A percentile compares a stretch with the other conserved stretches of the same genome.
These are phyloP conservation scores for Sanghuangporus sanghuang DNA, from an alignment of 1,284 basidiomycete genomes.

Conservation along the genomic window DNA sequence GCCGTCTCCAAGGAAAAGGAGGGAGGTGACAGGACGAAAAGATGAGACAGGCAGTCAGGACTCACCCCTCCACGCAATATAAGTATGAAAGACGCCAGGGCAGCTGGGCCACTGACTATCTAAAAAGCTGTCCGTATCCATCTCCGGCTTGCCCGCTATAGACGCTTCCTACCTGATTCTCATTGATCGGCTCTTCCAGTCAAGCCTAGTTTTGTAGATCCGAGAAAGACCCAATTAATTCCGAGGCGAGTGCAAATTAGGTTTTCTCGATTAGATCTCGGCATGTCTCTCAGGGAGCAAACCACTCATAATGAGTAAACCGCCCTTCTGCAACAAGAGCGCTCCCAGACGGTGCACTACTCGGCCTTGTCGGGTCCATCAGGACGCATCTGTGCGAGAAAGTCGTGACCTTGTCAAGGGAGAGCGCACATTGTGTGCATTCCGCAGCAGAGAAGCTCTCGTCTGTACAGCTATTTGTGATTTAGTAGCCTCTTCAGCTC, in stretches of 20 bases:
- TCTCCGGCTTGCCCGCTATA: conserved; percentile 6
- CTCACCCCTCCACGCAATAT: background rate
- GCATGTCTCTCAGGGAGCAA: background rate
- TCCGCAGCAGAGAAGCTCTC: background rate
- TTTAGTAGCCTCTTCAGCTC: background rate
- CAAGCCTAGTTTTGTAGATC: background rate
- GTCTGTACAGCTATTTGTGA: background rate
- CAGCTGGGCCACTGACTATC: background rate
- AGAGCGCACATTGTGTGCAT: background rate
- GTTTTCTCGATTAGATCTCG: background rate
- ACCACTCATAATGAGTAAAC: background rate
- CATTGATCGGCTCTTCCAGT: background rate
- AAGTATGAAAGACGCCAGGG: background rate
- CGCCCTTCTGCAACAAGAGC: background rate
- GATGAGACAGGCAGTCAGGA: background rate
- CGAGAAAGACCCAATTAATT: background rate
- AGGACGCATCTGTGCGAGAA: background rate
- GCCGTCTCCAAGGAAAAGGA: background rate
- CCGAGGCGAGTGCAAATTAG: background rate
- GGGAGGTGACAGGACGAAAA: background rate
- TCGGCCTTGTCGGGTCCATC: background rate
- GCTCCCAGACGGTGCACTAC: background rate
- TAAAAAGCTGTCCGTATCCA: conserved; percentile 6
- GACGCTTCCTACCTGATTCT: background rate
- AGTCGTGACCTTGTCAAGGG: background rate